Base-by-base conservation (phyloP, 2,329 filamentous ascomycete genomes). In the Epichloe glyceriae region DNA sequence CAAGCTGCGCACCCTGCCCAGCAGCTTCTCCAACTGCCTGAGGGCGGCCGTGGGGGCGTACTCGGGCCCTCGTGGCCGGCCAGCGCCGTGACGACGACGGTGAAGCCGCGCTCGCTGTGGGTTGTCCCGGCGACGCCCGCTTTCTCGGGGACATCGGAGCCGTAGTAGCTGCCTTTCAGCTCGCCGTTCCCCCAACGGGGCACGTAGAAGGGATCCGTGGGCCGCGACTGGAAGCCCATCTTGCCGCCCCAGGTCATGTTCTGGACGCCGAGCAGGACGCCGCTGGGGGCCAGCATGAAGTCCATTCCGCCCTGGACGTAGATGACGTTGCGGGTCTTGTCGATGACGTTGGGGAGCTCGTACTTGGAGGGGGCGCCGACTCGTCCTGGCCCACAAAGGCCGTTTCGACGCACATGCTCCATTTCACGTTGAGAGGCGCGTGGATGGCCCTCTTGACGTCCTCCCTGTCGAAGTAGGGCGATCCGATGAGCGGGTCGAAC, bases 201-300 rank as follows among this genome's bases (percentile, higher is more conserved):
- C 0, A 89, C 83, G 61, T 78, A 87, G 60, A 87, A 82, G 2
- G 81, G 79, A 48, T 80, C 74, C 1, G 62, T 62, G 0, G 86
- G 86, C 0, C 68, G 64, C 1, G 64, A 62, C 55, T 82, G 76
- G 71, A 91, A 90, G 0, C 86, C 87, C 48, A 85, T 78, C 42
- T 73, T 63, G 4, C 85, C 86, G 52, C 79, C 79, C 80, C 82
- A 91, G 0, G 85, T 89, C 81, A 90, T 87, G 69, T 89, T 89
- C 62, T 91, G 86, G 52, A 90, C 82, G 1, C 76, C 75, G 6
- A 88, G 70, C 1, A 91, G 71, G 0, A 85, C 85, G 15, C 85
- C 86, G 62, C 86, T 85, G 59, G 74, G 71, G 22, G 83, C 70
- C 10, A 88, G 73, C 53, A 86, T 74, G 61, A 76, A 85, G 66